These are phyloP conservation scores for slime mould (Dictyostelium discoideum) DNA, from an alignment of 78 protist species.

Conservation along the genomic window dicty_2.7 NC_007090.3:4023501-4024000, in stretches of 20 bases:
- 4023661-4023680: constrained; percentile 82
- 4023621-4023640: constrained; percentile 23
- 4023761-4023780: constrained; percentile 37
- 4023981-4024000: constrained; percentile 83
- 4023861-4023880: not conserved
- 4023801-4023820: constrained; percentile 88
- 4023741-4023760: not conserved
- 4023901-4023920: constrained; percentile 77
- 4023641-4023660: constrained; percentile 86
- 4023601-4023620: not conserved
- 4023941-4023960: constrained; percentile 60
- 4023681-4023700: constrained; percentile 84
- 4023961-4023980: constrained; percentile 78
- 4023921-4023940: constrained; percentile 41
- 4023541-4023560: constrained; percentile 74
- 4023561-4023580: too few relatives aligned
- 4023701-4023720: constrained; percentile 72
- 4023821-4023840: constrained; percentile 56
- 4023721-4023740: constrained; percentile 61
- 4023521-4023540: constrained; percentile 80
- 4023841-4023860: not conserved
- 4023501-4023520: constrained; percentile 82
- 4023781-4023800: constrained; percentile 81
- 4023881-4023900: constrained; percentile 78
- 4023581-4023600: too few relatives aligned